A percentile compares a stretch with the other conserved stretches of the same genome.
These are phyloP conservation scores for Xylaria sp. DNA, from an alignment of 2,329 filamentous ascomycete species.

Conservation along the genomic window DNA sequence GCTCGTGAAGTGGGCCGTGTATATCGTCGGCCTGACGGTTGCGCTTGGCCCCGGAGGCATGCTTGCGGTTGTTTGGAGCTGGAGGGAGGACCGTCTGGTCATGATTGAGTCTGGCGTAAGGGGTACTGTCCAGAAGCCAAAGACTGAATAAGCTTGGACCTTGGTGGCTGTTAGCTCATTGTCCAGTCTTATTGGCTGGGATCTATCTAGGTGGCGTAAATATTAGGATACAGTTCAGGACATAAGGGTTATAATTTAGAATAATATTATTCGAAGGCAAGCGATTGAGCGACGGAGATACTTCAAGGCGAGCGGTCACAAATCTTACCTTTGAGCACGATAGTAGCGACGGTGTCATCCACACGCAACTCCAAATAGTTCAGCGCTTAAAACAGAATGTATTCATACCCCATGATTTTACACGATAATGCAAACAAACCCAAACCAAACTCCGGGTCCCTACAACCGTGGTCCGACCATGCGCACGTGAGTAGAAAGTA, in stretches of 20 bases:
- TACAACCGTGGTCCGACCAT: constrained; percentile 27
- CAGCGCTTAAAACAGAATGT: constrained; percentile 20
- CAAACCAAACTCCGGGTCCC: constrained; percentile 39
- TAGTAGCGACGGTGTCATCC: not conserved
- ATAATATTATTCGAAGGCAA: not conserved
- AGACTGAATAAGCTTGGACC: constrained; percentile 19
- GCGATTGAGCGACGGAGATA: not conserved
- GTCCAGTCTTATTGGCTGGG: not conserved
- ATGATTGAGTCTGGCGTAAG: constrained; percentile 43
- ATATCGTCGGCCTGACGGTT: constrained; percentile 38
- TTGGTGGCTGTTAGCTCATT: no score
- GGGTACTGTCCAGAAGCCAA: constrained; percentile 41
- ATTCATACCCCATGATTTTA: constrained; percentile 41
- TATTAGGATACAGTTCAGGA: not conserved
- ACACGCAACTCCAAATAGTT: not conserved
- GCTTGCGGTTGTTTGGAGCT: constrained; percentile 43
- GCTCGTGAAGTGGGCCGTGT: constrained; percentile 37
- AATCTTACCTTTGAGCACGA: not conserved
- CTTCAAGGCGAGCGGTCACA: not conserved
- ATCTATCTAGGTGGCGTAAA: not conserved
- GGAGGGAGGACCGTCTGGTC: constrained; percentile 46
- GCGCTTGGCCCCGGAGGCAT: constrained; percentile 45
- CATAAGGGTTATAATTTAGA: not conserved
- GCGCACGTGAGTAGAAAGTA: constrained; percentile 4
- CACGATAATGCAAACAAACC: constrained; percentile 38